Evolutionary conservation across 768 basidiomycete species (phyloP).

Genomic region (Steccherinum ochraceum): DNA sequence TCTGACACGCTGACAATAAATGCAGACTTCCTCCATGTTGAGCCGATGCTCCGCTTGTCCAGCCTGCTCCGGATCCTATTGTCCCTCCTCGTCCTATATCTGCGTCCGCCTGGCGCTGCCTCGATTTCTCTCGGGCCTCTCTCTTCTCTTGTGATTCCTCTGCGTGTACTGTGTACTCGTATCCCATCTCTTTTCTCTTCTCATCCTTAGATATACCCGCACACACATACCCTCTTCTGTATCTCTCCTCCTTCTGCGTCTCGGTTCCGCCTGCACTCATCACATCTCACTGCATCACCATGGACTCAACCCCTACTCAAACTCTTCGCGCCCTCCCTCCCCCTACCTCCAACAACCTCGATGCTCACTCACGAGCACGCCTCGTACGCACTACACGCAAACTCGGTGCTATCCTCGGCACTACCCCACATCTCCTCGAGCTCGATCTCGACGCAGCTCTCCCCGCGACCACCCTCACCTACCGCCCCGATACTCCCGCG

Average conservation of each 20-base stretch:
- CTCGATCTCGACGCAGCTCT: conserved; percentile 6
- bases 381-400: conserved; percentile 33
- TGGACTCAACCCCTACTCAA: not conserved
- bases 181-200: not conserved
- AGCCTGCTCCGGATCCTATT: not conserved
- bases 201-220: not conserved
- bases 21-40: too few species aligned
- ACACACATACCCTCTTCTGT: not conserved
- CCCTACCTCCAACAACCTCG: conserved; percentile 28
- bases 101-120: not conserved
- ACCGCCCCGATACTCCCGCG: not conserved
- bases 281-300: not conserved
- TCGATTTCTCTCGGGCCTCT: not conserved
- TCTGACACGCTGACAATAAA: too few species aligned
- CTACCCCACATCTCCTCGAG: conserved; percentile 30
- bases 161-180: not conserved
- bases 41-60: not conserved
- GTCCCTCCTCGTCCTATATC: not conserved
- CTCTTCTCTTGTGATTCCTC: not conserved
- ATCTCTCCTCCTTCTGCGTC: not conserved
- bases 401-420: conserved; percentile 28
- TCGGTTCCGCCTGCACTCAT: not conserved
- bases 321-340: conserved; percentile 20
- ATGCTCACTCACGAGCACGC: conserved; percentile 25
- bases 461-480: not conserved